Conservation (phyloP, 768 basidiomycete genomes). For the Vararia minispora region DNA sequence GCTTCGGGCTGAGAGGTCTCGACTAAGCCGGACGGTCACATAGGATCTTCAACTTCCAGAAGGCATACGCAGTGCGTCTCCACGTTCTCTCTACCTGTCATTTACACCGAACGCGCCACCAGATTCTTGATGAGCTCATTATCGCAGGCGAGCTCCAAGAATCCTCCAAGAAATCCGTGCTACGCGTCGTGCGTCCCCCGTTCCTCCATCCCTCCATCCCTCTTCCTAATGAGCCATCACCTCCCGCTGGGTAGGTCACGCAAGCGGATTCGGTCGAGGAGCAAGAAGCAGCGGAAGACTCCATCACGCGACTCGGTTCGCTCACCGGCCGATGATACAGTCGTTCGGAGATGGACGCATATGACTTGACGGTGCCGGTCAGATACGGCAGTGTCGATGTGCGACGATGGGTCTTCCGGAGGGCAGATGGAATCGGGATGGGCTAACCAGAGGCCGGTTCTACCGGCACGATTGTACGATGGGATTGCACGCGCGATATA, state of each 20-base stretch:
- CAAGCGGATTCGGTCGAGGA: conserved; percentile 79
- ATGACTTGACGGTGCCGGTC: too few relatives aligned
- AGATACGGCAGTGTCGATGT: too few relatives aligned
- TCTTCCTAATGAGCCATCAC: neutral
- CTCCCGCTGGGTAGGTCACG: conserved; percentile 46
- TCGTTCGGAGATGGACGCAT: too few relatives aligned
- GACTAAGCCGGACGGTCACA: neutral
- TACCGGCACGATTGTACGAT: too few relatives aligned
- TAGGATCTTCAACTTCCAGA: conserved; percentile 97
- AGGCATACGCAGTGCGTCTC: conserved; percentile 70
- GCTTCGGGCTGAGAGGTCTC: neutral
- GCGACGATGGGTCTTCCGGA: too few relatives aligned
- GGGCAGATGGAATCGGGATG: too few relatives aligned
- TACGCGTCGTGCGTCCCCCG: conserved; percentile 38
- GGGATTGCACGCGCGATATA: too few relatives aligned
- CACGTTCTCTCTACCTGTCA: neutral
- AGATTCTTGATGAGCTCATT: conserved; percentile 89
- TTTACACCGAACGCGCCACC: neutral
- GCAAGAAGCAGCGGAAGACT: conserved; percentile 76
- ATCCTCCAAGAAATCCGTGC: conserved; percentile 65
- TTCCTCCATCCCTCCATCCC: neutral
- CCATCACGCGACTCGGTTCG: conserved; percentile 65
- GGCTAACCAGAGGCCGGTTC: too few relatives aligned
- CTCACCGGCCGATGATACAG: too few relatives aligned
- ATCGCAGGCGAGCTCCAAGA: conserved; percentile 93